Evolutionary conservation across 169 alveolate species (phyloP).

Genomic region (Eimeria maxima): DNA sequence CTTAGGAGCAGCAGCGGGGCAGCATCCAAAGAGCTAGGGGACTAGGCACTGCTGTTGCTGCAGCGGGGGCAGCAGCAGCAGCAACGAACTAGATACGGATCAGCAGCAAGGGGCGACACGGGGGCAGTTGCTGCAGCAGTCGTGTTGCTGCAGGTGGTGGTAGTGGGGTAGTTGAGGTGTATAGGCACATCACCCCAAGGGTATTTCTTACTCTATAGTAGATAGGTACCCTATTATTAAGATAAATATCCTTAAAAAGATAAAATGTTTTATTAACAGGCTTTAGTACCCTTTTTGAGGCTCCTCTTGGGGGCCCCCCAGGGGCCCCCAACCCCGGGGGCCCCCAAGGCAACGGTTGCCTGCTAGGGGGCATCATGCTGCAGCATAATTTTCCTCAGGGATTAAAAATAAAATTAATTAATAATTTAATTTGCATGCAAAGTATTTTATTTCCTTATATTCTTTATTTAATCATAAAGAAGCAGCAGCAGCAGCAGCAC

Average conservation of each 20-base stretch:
- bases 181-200: no score
- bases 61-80: conserved; percentile 12
- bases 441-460: not conserved
- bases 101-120: not conserved
- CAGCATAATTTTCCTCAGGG: not conserved
- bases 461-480: not conserved
- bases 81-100: not conserved
- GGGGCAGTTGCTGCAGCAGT: not conserved
- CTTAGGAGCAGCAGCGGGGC: no score
- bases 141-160: not conserved
- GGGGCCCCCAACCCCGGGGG: not conserved
- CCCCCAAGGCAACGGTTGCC: not conserved
- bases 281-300: not conserved
- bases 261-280: no score
- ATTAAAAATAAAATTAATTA: not conserved
- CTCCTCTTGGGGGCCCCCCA: not conserved
- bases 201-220: no score
- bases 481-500: not conserved
- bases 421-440: not conserved
- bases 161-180: not conserved
- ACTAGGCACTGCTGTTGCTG: conserved; percentile 16
- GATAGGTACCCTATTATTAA: no score
- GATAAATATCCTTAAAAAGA: no score
- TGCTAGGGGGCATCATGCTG: no score
- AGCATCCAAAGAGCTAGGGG: not conserved